Base-by-base conservation (phyloP, 495 filamentous ascomycete species). In the Aspergillus homomorphus region DNA sequence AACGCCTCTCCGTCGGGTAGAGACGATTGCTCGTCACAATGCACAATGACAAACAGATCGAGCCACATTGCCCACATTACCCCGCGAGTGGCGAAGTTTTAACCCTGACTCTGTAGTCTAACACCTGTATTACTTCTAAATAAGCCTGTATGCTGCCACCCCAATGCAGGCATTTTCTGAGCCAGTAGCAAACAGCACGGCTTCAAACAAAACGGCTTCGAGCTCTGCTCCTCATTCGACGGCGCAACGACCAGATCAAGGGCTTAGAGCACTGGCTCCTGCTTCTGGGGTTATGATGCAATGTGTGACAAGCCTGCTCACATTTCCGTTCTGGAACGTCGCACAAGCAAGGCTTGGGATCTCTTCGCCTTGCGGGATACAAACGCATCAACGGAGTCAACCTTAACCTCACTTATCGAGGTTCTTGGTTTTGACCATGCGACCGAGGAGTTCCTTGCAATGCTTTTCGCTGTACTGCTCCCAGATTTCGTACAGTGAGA, bases 401-500 rank as follows among this genome's bases (percentile, higher is more conserved):
- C 51, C 16, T 3, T 21, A 43, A 1, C 5, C 33, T 81, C 72
- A 90, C 62, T 89, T 89, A 60, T 92, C 90, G 54, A 96, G 70
- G n/a, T 85, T 87, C 66, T 89, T 81, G 24, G 84, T 86, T 73
- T 94, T 96, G 52, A 96, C 84, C 75, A 93, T 92, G 44, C 90
- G 80, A 21, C 82, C 86, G 62, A 98, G 86, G 58, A 89, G 80
- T 58, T 90, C 88, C 68, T 86, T 89, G 64, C 85, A 89, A 18
- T 75, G 75, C 72, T 94, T 93, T 65, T 98, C 92, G 61, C 85
- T 90, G 65, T 93, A 96, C 64, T 85, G 80, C 68, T 98, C 94
- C 79, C 91, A 91, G 30, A 90, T 82, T 70, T 96, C 92, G 73
- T 98, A 98, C 59, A 98, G 82, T 4, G 91, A 95, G 44, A 98